Evolutionary conservation across 805 yeast species (phyloP), one percentile per base, ranked within the genome.

Genomic region (Candida verbasci): DNA sequence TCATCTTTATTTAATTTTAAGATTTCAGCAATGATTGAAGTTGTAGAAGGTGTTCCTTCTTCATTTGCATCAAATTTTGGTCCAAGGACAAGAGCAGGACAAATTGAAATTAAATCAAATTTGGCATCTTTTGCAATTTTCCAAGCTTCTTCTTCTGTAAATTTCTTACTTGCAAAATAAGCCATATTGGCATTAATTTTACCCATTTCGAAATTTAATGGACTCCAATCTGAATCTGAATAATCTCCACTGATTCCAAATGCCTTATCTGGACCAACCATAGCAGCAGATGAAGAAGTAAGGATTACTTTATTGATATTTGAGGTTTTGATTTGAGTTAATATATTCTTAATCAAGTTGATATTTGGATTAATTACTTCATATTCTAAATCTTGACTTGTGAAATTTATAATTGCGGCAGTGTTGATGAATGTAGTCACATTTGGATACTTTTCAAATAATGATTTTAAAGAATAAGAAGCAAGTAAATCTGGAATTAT

Each of bases 351-450:
- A 15, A 80, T 76, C 20, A 81, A 82, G n/a, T 64, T 49, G 3
- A 75, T 55, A 1, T 83, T 82, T 4, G 85, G 84, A 14, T 53
- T 62, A 37, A 77, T 53, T 34, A 78, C 56, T n/a, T 73, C 79
- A 31, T 67, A 66, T 37, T 70, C 78, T 21, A 69, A 58, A 41
- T 68, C 62, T 10, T 60, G 52, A 17, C 62, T 53, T 6, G 66
- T 60, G 48, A 66, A 70, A 12, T 65, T 56, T 48, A 72, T 70
- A 6, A 84, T 82, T 14, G 81, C 70, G 3, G 84, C 84, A 8
- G 79, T 67, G 53, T 78, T 84, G 24, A 78, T 44, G 32, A 79
- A 77, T 26, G 68, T 73, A 7, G 62, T 60, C 39, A 76, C 67
- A 25, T 76, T 79, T 24, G 72, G 70, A 41, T 70, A 67, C 21